Conservation (phyloP, 2,329 filamentous ascomycete genomes). For the Penicillium sp. region DNA sequence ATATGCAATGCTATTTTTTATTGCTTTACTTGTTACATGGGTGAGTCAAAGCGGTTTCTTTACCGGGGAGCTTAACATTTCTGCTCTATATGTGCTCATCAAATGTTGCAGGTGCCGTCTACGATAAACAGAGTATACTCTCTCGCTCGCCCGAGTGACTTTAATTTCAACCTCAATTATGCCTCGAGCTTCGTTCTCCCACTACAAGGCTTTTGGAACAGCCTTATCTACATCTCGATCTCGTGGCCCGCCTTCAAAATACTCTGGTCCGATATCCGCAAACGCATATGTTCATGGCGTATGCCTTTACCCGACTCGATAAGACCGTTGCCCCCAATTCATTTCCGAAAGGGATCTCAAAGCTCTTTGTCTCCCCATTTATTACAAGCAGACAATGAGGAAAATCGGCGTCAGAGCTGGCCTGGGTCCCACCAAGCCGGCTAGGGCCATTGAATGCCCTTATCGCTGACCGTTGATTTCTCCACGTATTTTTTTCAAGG, state of each 20-base stretch:
- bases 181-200: constrained; percentile 75
- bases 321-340: neutral
- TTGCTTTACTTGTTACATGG: constrained; percentile 47
- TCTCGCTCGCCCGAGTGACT: constrained; percentile 57
- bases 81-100: neutral
- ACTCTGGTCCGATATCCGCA: constrained; percentile 13
- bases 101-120: constrained; percentile 58
- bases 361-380: neutral
- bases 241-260: constrained; percentile 64
- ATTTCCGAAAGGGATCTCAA: neutral
- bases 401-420: constrained; percentile 2
- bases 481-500: neutral
- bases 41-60: constrained; percentile 15
- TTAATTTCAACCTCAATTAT: constrained; percentile 65
- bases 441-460: neutral
- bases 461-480: neutral
- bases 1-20: constrained; percentile 43
- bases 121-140: constrained; percentile 76
- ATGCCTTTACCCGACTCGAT: neutral
- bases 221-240: constrained; percentile 72
- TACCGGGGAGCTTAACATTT: neutral
- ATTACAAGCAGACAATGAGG: neutral
- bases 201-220: constrained; percentile 83
- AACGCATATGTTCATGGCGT: neutral
- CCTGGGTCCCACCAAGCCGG: constrained; percentile 1